Base-by-base conservation (phyloP, 2,329 filamentous ascomycete species). In the Aplosporella prunicola region DNA sequence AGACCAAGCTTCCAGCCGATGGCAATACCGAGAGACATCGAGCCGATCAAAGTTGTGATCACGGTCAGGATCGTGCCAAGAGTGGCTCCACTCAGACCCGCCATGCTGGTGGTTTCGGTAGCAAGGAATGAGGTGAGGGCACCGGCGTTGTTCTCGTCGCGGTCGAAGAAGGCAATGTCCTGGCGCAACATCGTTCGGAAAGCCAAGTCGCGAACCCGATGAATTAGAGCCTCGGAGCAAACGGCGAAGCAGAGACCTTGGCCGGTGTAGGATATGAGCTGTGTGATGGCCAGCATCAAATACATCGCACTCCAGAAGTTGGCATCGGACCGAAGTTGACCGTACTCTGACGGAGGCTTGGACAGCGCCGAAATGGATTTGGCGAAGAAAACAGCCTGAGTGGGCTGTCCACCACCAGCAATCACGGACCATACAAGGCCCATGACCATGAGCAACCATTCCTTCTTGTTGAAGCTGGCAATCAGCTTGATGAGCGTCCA, bases 251-350 rank as follows among this genome's bases (percentile, higher is more conserved):
- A 33, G 27, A 41, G 9, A 9, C 86, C 86, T 51, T 89, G 82
- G 5, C 64, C 59, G 14, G 71, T 59, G 49, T 82, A 86, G 5
- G 79, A 69, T 11, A 40, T 20, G 37, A 93, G 74, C 52, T 82
- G 75, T 8, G 82, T 76, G 37, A 86, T 60, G 3, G 78, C 87
- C 38, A 95, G 69, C 72, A 93, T 87, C 45, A 88, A 71, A 59
- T 81, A 94, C 86, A 94, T 93, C 50, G 78, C 64, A 40, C 77
- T 79, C 86, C 86, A 95, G 57, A 94, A 94, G 53, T 86, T 76
- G 14, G 82, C 78, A 42, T 89, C 74, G 13, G 71, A 66, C 46
- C 80, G 74, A 35, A 93, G 69, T 37, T 76, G 60, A 20, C 55
- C 60, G 27, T 67, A 74, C 56, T 69, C 68, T 23, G 47, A 58